These are phyloP conservation scores for Kwoniella sp. DNA, from an alignment of 768 basidiomycete species.

Conservation along the genomic window DNA sequence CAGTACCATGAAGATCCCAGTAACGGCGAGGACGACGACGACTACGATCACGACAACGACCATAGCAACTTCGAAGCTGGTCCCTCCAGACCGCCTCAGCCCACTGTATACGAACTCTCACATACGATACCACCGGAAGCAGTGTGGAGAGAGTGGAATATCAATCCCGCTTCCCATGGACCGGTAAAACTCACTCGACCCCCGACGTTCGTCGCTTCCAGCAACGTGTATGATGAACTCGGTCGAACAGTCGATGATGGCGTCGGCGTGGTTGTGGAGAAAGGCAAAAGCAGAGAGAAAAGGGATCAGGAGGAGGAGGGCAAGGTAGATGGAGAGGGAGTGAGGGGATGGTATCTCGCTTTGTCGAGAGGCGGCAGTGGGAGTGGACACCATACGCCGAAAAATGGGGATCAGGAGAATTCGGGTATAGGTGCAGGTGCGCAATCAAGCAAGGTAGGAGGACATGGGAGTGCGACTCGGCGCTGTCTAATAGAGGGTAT, in stretches of 20 bases:
- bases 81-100: background rate
- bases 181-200: conserved; percentile 26
- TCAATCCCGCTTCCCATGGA: conserved; percentile 44
- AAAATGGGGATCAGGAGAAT: background rate
- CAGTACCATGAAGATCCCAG: no score
- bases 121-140: background rate
- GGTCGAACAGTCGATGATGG: conserved; percentile 37
- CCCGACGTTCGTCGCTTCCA: conserved; percentile 36
- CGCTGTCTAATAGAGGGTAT: background rate
- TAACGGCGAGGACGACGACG: background rate
- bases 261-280: conserved; percentile 31
- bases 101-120: no score
- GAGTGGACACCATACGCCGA: background rate
- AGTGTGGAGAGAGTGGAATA: conserved; percentile 47
- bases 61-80: background rate
- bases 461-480: background rate
- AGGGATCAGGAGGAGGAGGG: conserved; percentile 14
- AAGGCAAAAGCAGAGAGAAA: conserved; percentile 13
- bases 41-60: background rate
- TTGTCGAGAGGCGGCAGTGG: conserved; percentile 15
- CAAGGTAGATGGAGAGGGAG: conserved; percentile 29
- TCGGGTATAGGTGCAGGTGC: background rate
- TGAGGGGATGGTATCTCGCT: conserved; percentile 40
- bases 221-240: conserved; percentile 39
- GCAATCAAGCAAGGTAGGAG: background rate